Base-by-base conservation (phyloP, 106 monocot genomes). In the Allium sativum region DNA sequence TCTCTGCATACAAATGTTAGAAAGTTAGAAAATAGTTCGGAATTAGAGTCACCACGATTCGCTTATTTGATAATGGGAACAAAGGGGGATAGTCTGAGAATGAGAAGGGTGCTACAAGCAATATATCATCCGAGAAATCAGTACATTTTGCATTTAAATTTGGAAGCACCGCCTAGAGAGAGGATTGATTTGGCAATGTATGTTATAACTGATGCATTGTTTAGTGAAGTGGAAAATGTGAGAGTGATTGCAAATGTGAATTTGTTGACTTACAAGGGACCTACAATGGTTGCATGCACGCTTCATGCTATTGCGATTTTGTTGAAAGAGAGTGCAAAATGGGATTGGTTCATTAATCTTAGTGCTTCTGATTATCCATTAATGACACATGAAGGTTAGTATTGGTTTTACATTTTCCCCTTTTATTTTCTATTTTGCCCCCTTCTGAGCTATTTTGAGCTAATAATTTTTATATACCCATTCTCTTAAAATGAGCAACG, bases 51-150 rank as follows among this genome's bases (percentile, higher is more conserved):
- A 17, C 84, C 96, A 40, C 66, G 82, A 7, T 80, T 98, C 9
- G 91, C 96, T 68, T 98, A 98, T 73, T 80, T 98, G 9, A 80
- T 98, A n/a, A 82, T 84, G 16, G 96, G 96, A 46, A 87, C 96
- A 15, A 91, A 91, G 48, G 96, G 91, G 9, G 90, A 98, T 52
- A 78, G 87, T 14, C 58, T 59, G 13, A 73, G 90, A 56, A 98
- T 98, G 87, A 77, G 76, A 72, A 82, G 96, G 55, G 80, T 84
- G 42, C 62, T 98, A 59, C 83, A 80, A 52, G 91, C 91, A 7
- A 65, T 98, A 69, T 98, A 98, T 54, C 96, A 98, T 75, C 96
- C 91, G 31, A 75, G 87, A 58, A 98, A 98, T 65, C 91, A 91
- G 58, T 98, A 98, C 58, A 84, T 98, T 72, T 74, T 98, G 45